Percentiles rank a stretch among this genome's conserved stretches.
Conservation (phyloP, 352 stramenopile genomes). For the Peronosclerospora sorghi region DNA sequence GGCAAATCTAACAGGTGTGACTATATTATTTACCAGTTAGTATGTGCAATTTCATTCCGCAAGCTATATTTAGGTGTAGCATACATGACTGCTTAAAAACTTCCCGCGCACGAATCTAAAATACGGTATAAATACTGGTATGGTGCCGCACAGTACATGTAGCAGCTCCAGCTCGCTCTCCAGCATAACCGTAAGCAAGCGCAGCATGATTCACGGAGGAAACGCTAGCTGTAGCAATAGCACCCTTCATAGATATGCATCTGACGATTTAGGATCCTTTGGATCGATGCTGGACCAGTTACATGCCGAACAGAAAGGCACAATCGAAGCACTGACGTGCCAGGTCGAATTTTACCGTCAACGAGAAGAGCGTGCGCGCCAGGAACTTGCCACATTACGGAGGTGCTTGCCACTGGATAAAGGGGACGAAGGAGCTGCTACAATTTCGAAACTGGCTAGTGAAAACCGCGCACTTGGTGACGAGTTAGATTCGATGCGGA, state of each 20-base stretch:
- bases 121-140: neutral
- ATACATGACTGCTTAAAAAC: too few species aligned
- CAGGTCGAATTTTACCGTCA: conserved; percentile 75
- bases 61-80: too few species aligned
- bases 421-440: conserved; percentile 12
- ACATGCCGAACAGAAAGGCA: conserved; percentile 70
- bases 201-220: conserved; percentile 7
- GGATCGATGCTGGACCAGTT: conserved; percentile 57
- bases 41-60: too few species aligned
- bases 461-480: conserved; percentile 55
- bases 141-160: conserved; percentile 14
- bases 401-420: conserved; percentile 23
- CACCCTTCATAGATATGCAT: conserved; percentile 13
- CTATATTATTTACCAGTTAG: conserved; percentile 6
- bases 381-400: conserved; percentile 51
- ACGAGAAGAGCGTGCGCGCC: conserved; percentile 51
- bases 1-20: neutral
- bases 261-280: conserved; percentile 36
- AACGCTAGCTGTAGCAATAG: conserved; percentile 11
- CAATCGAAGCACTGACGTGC: conserved; percentile 65
- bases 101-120: neutral
- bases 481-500: conserved; percentile 34
- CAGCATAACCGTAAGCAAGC: conserved; percentile 14
- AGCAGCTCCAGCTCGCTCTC: conserved; percentile 23
- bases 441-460: conserved; percentile 31